These are phyloP conservation scores for Angomonas deanei DNA, from an alignment of 208 protist genomes.

Conservation along the genomic window DNA sequence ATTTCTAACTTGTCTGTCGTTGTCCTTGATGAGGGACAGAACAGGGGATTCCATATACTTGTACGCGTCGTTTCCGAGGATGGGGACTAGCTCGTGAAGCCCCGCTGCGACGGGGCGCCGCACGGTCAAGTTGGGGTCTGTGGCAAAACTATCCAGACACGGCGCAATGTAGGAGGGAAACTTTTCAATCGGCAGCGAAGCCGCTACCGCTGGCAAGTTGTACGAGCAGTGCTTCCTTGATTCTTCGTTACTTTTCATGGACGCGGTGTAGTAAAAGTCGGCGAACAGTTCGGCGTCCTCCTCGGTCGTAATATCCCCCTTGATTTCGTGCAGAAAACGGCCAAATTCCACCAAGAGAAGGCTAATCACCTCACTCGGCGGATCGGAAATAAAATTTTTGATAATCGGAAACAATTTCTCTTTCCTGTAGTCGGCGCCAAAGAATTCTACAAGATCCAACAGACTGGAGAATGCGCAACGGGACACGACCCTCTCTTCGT, in stretches of 20 bases:
- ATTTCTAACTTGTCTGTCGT: constrained; percentile 40
- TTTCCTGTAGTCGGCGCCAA: constrained; percentile 73
- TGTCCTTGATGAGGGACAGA: constrained; percentile 53
- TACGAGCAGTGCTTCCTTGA: constrained; percentile 78
- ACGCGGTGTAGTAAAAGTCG: constrained; percentile 67
- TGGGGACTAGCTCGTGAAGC: constrained; percentile 76
- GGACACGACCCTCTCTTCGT: constrained; percentile 84
- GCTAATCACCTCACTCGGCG: constrained; percentile 75
- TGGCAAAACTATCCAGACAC: constrained; percentile 56
- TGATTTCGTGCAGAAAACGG: constrained; percentile 81
- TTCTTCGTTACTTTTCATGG: constrained; percentile 50
- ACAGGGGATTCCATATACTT: constrained; percentile 62
- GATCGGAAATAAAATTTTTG: constrained; percentile 76
- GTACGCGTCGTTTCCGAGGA: constrained; percentile 63
- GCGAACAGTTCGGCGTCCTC: constrained; percentile 82
- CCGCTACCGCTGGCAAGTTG: constrained; percentile 85
- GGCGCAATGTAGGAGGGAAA: constrained; percentile 61
- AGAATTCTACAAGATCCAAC: constrained; percentile 88
- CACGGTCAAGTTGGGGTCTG: constrained; percentile 42
- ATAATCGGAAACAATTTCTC: constrained; percentile 88
- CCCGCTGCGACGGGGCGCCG: constrained; percentile 70
- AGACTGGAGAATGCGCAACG: constrained; percentile 84
- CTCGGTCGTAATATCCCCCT: constrained; percentile 69
- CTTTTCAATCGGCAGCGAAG: constrained; percentile 68
- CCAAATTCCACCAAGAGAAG: constrained; percentile 85